Evolutionary conservation across 1,139 yeast species (phyloP), one percentile per base, ranked within the genome.

Genomic region (Tardiomyces depauwii): DNA sequence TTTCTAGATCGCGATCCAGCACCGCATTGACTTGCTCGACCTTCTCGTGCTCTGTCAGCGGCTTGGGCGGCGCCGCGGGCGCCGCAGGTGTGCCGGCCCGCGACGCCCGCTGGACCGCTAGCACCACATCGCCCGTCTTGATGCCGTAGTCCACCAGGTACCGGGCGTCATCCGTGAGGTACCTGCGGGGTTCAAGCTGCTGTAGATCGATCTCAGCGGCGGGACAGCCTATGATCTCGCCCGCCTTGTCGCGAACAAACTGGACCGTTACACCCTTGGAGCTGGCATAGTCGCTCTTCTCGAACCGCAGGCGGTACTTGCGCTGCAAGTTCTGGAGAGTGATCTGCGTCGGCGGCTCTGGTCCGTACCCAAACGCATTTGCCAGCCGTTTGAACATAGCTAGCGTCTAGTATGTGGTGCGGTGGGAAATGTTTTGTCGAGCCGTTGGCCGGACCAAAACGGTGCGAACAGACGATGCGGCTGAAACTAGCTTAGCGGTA

Each of bases 221-320:
- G 6, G 68, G 67, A 0, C 86, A 77, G 47, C 72, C 70, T 52
- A 82, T 74, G 47, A 82, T 67, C 40, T 59, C 59, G 18, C 60
- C 62, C 16, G 62, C 56, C 51, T 55, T 57, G 16, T 32, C 14
- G 32, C 88, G 71, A 49, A 86, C 68, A 53, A 80, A 79, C 23
- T 69, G 72, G 23, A 88, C 70, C 11, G 82, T 76, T 9, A 88
- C 77, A 0, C 95, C 95, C 53, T 71, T 21, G 7, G 25, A 21
- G 25, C 25, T 21, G 7, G 25, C 25, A 21, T 21, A 21, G 25
- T 21, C 25, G 25, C 25, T 21, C 25, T 21, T 21, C 25, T 21
- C 25, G 25, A 21, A 21, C 25, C 25, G 25, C 25, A 21, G 25
- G 25, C 25, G 25, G 25, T 21, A 21, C 25, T 21, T 21, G 25